Evolutionary conservation across 345 rosid species (phyloP).

Genomic region (Salix arbutifolia): DNA sequence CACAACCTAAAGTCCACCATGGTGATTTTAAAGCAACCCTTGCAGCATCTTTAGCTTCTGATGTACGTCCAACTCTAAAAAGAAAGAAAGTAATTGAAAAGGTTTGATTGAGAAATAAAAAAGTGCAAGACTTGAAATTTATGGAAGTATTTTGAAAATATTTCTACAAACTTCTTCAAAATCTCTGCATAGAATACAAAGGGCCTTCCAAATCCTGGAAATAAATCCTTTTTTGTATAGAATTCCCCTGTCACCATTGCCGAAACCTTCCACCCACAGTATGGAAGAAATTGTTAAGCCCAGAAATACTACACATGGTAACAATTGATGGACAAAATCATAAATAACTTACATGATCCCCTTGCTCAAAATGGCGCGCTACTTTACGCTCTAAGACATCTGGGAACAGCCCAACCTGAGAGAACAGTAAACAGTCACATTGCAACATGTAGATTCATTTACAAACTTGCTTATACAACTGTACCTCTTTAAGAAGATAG

Average conservation of each 20-base stretch:
- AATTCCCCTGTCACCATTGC: conserved; percentile 89
- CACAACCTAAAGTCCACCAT: conserved; percentile 89
- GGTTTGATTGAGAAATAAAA: conserved; percentile 7
- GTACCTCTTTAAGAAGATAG: conserved; percentile 60
- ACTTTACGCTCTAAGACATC: conserved; percentile 82
- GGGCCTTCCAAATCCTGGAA: conserved; percentile 92
- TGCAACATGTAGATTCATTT: conserved; percentile 1
- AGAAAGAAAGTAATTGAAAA: conserved; percentile 15
- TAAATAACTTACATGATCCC: conserved; percentile 56
- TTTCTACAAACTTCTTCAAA: conserved; percentile 52
- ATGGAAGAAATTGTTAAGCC: conserved; percentile 4
- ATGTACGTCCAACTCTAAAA: conserved; percentile 57
- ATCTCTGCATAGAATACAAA: conserved; percentile 77
- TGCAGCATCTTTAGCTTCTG: conserved; percentile 88
- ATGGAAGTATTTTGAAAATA: conserved; percentile 6
- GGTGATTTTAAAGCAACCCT: conserved; percentile 83
- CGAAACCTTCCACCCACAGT: conserved; percentile 54
- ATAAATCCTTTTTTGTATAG: conserved; percentile 67
- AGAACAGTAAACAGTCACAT: conserved; percentile 8
- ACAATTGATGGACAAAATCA: neutral
- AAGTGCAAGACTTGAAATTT: neutral
- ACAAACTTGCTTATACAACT: conserved; percentile 2
- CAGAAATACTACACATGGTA: neutral
- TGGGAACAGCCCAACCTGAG: conserved; percentile 82
- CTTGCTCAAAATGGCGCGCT: conserved; percentile 59